Base-by-base conservation (phyloP, 2,329 filamentous ascomycete species). In the Nannizziopsis barbatae region DNA sequence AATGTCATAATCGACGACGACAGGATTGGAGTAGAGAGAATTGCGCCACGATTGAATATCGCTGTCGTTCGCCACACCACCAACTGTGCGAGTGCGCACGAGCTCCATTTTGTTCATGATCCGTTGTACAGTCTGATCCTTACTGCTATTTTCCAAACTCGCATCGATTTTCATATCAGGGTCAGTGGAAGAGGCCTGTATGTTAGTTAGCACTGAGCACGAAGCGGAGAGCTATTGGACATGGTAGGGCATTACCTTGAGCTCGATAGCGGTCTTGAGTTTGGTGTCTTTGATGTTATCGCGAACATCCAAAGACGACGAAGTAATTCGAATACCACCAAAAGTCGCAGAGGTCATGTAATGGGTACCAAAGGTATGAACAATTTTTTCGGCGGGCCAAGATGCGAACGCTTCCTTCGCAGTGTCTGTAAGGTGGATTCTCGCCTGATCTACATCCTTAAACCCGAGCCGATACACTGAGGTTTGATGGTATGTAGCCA, bases 21-120 rank as follows among this genome's bases (percentile, higher is more conserved):
- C 43, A n/a, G 43, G 43, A 14, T 45, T 45, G 3, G 43, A 12
- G 14, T 45, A 45, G 12, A 45, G 43, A 39, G 43, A 45, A 18
- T 27, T 45, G 12, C 43, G 43, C 43, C 43, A 45, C 20, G 43
- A 18, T n/a, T 45, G 43, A 2, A 45, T 27, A 12, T 45, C 22
- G 20, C 35, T 45, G 18, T 45, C 43, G 22, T 45, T 39, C 9
- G 43, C 43, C 9, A 45, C 17, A 3, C 43, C 43, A 18, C 43
- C 43, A 15, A 45, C 31, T 18, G 43, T 45, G 8, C 43, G 43
- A 6, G 43, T 45, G 20, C 35, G 43, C 7, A 45, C 43, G 15
- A 45, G 43, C n/a, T 39, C 43, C 43, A 45, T 45, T 14, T 39
- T 45, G 31, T 18, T 45, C 43, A 45, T 45, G 18, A 45, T 45